Percentiles rank a stretch among this genome's conserved stretches.
These are phyloP conservation scores for Sarcomyxa edulis DNA, from an alignment of 768 basidiomycete species.

Conservation along the genomic window DNA sequence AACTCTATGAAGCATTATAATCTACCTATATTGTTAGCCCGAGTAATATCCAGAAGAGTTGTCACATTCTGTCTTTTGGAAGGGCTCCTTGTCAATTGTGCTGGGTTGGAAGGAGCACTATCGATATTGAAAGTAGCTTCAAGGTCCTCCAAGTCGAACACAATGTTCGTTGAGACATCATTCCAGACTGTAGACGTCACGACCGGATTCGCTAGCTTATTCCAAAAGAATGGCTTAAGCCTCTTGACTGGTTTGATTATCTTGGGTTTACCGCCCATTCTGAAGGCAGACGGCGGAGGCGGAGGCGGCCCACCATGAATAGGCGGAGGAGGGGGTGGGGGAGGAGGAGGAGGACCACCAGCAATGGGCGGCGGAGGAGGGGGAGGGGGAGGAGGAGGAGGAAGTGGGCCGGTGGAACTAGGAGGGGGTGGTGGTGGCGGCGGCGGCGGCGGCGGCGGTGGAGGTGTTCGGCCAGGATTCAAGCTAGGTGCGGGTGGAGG, in stretches of 20 bases:
- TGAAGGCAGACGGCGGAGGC: slow-evolving; percentile 30
- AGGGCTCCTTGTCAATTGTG: slow-evolving; percentile 31
- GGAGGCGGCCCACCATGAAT: slow-evolving; percentile 23
- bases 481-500: slow-evolving; percentile 24
- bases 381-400: slow-evolving; percentile 29
- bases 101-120: slow-evolving; percentile 32
- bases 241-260: slow-evolving; percentile 43
- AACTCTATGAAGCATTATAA: neutral
- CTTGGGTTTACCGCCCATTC: slow-evolving; percentile 24
- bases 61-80: slow-evolving; percentile 56
- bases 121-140: slow-evolving; percentile 70
- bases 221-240: slow-evolving; percentile 90
- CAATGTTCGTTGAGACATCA: slow-evolving; percentile 35
- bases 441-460: slow-evolving; percentile 17
- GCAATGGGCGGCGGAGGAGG: slow-evolving; percentile 17
- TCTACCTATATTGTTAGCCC: slow-evolving; percentile 82
- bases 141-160: slow-evolving; percentile 64
- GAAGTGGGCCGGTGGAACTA: slow-evolving; percentile 21
- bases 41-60: slow-evolving; percentile 71
- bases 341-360: slow-evolving; percentile 27
- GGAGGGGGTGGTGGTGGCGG: slow-evolving; percentile 14
- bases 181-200: slow-evolving; percentile 64
- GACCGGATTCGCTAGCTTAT: slow-evolving; percentile 52
- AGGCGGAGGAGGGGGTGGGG: slow-evolving; percentile 20
- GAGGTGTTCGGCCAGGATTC: slow-evolving; percentile 17